Conservation (phyloP, 1,139 yeast genomes). For the Magnusiomyces suaveolens region DNA sequence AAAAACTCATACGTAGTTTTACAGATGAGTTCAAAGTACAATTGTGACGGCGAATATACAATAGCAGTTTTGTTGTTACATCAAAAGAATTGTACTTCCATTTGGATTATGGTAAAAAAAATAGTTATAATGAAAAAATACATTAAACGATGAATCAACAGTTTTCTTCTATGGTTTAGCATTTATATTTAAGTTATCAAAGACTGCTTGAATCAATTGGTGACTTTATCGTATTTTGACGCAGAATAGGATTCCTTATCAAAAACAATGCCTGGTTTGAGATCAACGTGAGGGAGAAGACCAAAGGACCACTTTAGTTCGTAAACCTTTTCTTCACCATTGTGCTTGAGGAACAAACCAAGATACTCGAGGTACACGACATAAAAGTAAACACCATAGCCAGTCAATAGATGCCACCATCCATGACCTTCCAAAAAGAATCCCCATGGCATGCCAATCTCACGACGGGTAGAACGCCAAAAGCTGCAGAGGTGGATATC, state of each 20-base stretch:
- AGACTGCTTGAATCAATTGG: too few relatives aligned
- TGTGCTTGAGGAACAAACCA: constrained; percentile 48
- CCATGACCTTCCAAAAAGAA: constrained; percentile 86
- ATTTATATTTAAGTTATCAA: too few relatives aligned
- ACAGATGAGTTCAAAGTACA: too few relatives aligned
- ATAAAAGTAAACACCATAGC: constrained; percentile 67
- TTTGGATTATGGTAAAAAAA: too few relatives aligned
- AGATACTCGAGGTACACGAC: constrained; percentile 54
- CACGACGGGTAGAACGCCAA: constrained; percentile 55
- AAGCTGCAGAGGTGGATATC: constrained; percentile 72
- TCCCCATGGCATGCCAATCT: constrained; percentile 80
- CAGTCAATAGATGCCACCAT: constrained; percentile 94
- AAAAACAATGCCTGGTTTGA: constrained; percentile 4
- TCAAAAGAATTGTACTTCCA: too few relatives aligned
- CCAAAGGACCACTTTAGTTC: constrained; percentile 45
- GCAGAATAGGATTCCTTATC: neutral
- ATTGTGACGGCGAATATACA: too few relatives aligned
- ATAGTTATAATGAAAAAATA: too few relatives aligned
- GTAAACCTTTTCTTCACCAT: constrained; percentile 39
- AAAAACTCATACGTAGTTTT: too few relatives aligned
- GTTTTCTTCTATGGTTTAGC: too few relatives aligned
- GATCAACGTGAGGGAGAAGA: constrained; percentile 35
- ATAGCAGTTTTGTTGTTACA: too few relatives aligned
- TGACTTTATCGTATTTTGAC: too few relatives aligned
- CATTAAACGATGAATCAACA: too few relatives aligned